These are phyloP conservation scores for Cryptosporidium sp. DNA, from an alignment of 169 alveolate species.

Conservation along the genomic window DNA sequence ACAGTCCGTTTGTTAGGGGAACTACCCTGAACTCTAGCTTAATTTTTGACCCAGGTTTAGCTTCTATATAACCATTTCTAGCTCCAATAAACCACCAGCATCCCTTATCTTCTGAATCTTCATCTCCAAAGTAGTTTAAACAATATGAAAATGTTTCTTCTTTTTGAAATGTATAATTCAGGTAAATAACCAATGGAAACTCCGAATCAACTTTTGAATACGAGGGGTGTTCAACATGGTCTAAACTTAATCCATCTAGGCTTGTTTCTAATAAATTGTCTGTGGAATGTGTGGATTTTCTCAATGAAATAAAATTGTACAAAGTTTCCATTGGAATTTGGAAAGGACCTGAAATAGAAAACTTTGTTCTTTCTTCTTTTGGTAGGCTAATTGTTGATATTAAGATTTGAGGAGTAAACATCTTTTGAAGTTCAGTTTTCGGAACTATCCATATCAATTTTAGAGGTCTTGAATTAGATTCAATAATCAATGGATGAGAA, in stretches of 20 bases:
- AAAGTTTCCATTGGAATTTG: constrained; percentile 19
- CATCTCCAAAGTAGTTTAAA: constrained; percentile 14
- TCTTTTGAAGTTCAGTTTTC: not conserved
- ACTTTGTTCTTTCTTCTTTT: not conserved
- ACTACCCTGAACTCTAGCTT: constrained; percentile 42
- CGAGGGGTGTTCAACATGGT: constrained; percentile 18
- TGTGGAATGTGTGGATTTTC: not conserved
- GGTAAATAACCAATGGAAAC: not conserved
- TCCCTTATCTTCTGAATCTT: not conserved
- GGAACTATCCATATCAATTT: constrained; percentile 61
- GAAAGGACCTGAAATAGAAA: constrained; percentile 61
- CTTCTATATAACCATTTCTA: constrained; percentile 27
- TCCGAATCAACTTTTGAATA: constrained; percentile 33
- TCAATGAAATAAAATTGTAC: not conserved
- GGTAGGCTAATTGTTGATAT: not conserved
- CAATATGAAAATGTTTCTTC: constrained; percentile 45
- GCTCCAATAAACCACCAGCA: constrained; percentile 75
- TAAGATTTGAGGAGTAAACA: constrained; percentile 6
- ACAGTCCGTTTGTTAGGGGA: constrained; percentile 37
- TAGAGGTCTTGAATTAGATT: constrained; percentile 8
- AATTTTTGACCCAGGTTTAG: constrained; percentile 44
- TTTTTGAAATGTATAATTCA: constrained; percentile 2
- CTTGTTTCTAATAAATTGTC: constrained; percentile 1
- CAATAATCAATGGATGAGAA: constrained; percentile 4
- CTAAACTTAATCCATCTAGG: constrained; percentile 7